Evolutionary conservation across 345 rosid genomes (phyloP), one percentile per base, ranked within the genome.

Genomic region (Camelina hispida): DNA sequence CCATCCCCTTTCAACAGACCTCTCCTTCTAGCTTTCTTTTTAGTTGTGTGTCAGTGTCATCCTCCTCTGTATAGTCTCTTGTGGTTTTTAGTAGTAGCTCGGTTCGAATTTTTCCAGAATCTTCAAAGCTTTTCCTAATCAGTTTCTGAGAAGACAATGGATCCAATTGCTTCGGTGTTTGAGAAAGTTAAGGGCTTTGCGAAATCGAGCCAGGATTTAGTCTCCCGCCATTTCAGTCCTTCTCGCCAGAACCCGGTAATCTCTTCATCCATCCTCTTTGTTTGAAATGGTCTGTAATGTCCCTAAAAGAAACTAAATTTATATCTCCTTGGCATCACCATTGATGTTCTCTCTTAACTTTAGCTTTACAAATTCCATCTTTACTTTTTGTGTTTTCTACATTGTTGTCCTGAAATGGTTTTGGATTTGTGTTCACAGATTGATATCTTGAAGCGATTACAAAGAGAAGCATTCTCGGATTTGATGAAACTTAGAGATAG

Each of bases 391-490:
- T 28, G 66, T 28, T 58, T 58, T 58, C 35, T 71, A 46, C 47
- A 13, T 60, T 25, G 37, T 44, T 44, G 74, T 10, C 10, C 42
- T 38, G 13, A 11, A 38, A 9, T 56, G 34, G 35, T 46, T 14
- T 78, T 16, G 53, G 62, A 32, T 15, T 37, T 58, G 13, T 67
- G 71, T 79, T 15, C 89, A 91, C 89, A 91, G 98, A 90, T 91
- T 85, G 97, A 91, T 75, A 94, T 90, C 69, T 79, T 94, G 88
- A 94, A 94, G 89, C 85, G 96, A 48, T 84, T 94, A 82, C 97
- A 94, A 56, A 81, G 88, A 64, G 97, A 94, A 85, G 81, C 89
- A 32, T 91, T 94, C 78, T 87, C 97, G 0, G 96, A 91, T 73
- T 70, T 85, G 54, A 90, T 91, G 97, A 91, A 89, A 69, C 89